A percentile compares a stretch with the other conserved stretches of the same genome.
Conservation (phyloP, 805 yeast genomes). For the Candida tammaniensis region DNA sequence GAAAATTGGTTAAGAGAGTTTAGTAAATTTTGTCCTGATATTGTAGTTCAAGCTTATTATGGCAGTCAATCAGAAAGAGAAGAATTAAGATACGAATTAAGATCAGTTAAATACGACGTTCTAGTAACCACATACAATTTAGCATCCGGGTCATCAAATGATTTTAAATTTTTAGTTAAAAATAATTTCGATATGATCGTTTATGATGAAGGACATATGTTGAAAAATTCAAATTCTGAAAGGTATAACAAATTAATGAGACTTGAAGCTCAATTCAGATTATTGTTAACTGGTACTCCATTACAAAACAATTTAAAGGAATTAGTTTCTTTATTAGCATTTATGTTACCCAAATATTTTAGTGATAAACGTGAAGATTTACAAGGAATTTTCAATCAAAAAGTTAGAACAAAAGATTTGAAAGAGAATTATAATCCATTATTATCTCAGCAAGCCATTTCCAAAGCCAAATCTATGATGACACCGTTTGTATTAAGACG, state of each 20-base stretch:
- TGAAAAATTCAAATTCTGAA: constrained; percentile 85
- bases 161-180: constrained; percentile 71
- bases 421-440: constrained; percentile 64
- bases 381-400: constrained; percentile 80
- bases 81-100: constrained; percentile 71
- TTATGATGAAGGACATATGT: constrained; percentile 97
- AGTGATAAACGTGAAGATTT: constrained; percentile 79
- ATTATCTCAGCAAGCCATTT: constrained; percentile 85
- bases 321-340: constrained; percentile 83
- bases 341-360: constrained; percentile 83
- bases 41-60: constrained; percentile 88
- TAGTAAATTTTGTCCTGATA: constrained; percentile 76
- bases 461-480: constrained; percentile 96
- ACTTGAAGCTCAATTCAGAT: constrained; percentile 76
- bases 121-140: constrained; percentile 91
- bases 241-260: constrained; percentile 86
- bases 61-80: constrained; percentile 85
- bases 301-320: constrained; percentile 90
- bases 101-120: constrained; percentile 69
- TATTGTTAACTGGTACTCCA: constrained; percentile 94
- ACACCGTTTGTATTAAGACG: constrained; percentile 94
- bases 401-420: constrained; percentile 63
- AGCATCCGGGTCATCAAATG: constrained; percentile 84
- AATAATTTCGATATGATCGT: constrained; percentile 83
- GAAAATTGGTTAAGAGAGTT: constrained; percentile 98